Conservation (phyloP, 176 grass and related monocot species). For the Zea luxurians region DNA sequence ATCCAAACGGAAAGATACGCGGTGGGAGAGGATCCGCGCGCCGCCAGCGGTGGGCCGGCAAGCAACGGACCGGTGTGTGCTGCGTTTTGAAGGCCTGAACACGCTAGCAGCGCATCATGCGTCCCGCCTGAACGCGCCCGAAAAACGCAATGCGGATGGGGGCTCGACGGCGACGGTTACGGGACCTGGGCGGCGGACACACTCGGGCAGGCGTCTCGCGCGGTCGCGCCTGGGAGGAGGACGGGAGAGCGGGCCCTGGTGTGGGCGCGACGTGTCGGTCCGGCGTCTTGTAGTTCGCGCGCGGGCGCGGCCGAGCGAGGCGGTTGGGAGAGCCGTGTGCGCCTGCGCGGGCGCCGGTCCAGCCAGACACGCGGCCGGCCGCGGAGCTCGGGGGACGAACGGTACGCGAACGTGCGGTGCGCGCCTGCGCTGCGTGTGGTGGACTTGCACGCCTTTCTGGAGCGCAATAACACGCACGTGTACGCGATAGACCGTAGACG, state of each 20-base stretch:
- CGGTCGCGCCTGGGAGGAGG: neutral
- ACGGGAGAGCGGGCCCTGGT: neutral
- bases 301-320: neutral
- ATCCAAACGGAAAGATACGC: neutral
- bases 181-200: neutral
- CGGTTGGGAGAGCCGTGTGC: neutral
- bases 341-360: neutral
- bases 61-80: neutral
- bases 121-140: constrained; percentile 30
- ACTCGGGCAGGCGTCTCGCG: too few species aligned
- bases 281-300: neutral
- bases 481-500: neutral
- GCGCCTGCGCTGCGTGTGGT: neutral
- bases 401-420: neutral
- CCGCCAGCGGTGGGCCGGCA: neutral
- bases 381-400: neutral
- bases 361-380: neutral
- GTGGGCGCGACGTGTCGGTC: neutral
- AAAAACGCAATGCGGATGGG: neutral
- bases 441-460: neutral
- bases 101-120: constrained; percentile 37
- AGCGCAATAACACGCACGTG: neutral
- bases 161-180: constrained; percentile 26
- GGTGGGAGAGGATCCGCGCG: too few species aligned
- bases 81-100: neutral